These are phyloP conservation scores for Entamoeba histolytica DNA, from an alignment of 208 protist genomes.

Conservation along the genomic window DNA sequence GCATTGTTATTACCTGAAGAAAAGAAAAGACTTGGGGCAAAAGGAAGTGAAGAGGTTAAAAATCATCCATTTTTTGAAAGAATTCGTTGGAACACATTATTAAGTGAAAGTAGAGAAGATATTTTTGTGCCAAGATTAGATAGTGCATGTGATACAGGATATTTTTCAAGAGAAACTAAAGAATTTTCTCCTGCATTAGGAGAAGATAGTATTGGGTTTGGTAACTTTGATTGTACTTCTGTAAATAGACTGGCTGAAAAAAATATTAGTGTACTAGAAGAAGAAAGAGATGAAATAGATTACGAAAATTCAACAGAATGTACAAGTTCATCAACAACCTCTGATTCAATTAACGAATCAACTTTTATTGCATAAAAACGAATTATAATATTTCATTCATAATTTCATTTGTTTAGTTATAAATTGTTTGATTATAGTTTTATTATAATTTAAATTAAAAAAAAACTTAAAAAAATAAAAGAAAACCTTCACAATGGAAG, in stretches of 20 bases:
- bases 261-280: neutral
- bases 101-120: neutral
- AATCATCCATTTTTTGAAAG: slow-evolving; percentile 45
- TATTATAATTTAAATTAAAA: no score
- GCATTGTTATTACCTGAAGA: neutral
- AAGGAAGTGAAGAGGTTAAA: slow-evolving; percentile 15
- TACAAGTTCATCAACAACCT: neutral
- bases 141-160: neutral
- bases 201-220: neutral
- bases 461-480: no score
- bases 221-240: neutral
- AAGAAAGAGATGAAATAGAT: neutral
- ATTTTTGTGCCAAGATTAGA: neutral
- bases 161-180: neutral
- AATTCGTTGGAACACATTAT: neutral
- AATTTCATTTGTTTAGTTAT: no score
- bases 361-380: neutral
- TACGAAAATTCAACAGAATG: neutral
- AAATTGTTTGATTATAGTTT: no score
- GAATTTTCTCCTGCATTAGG: neutral
- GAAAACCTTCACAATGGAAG: no score
- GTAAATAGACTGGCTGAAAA: neutral
- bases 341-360: neutral
- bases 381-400: no score
- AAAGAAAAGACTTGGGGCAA: neutral